Conservation (phyloP, 768 basidiomycete species). For the Boletus tomentosulus region DNA sequence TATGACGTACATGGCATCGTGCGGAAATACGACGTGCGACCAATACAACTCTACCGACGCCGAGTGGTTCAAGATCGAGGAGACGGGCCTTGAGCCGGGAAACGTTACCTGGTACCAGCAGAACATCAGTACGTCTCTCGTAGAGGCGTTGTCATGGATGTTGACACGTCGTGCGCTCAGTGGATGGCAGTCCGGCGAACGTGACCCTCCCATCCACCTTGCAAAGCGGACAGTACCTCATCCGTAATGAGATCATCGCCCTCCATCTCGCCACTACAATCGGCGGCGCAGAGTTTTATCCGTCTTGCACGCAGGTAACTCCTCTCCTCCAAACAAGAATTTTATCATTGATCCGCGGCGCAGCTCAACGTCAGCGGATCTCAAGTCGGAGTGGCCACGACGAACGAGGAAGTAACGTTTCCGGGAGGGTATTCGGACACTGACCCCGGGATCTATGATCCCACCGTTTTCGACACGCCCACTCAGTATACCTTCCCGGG, state of each 20-base stretch:
- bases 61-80: conserved; percentile 72
- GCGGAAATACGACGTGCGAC: conserved; percentile 53
- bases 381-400: conserved; percentile 43
- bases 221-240: conserved; percentile 65
- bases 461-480: conserved; percentile 34
- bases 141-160: background rate
- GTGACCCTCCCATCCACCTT: conserved; percentile 48
- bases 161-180: conserved; percentile 20
- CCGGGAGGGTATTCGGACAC: conserved; percentile 70
- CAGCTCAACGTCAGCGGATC: conserved; percentile 54
- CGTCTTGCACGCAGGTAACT: conserved; percentile 53
- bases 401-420: conserved; percentile 53
- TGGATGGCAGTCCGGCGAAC: conserved; percentile 38
- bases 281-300: conserved; percentile 80
- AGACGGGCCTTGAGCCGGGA: conserved; percentile 41
- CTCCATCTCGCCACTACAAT: conserved; percentile 56
- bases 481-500: conserved; percentile 49
- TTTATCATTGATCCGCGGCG: background rate
- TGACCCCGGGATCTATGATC: conserved; percentile 68
- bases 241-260: conserved; percentile 79
- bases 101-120: conserved; percentile 48
- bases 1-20: conserved; percentile 71
- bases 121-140: conserved; percentile 44
- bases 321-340: background rate
- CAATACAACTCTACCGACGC: conserved; percentile 55